Evolutionary conservation across 177 flowering plant genomes (phyloP).

Genomic region (Vitis hybrid): DNA sequence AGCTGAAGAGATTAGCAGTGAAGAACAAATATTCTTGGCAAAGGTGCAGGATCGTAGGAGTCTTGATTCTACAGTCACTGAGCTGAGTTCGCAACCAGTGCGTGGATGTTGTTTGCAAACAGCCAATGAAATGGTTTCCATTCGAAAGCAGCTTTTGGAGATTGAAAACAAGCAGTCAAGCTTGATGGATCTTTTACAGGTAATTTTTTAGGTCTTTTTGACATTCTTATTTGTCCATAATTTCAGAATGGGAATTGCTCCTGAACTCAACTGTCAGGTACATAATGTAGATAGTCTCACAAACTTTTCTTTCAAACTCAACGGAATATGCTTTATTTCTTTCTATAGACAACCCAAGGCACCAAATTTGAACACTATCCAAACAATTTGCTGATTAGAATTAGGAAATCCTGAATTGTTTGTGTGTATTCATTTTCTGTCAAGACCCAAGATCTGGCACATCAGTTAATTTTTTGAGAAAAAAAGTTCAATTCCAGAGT

Average conservation of each 20-base stretch:
- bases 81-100: constrained; percentile 36
- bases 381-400: not conserved
- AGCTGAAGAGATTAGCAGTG: constrained; percentile 37
- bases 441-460: too few species aligned
- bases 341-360: not conserved
- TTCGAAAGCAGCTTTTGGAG: constrained; percentile 70
- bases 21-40: constrained; percentile 27
- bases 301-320: not conserved
- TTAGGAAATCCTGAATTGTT: too few species aligned
- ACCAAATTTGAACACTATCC: not conserved
- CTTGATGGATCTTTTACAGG: constrained; percentile 77
- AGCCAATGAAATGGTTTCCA: constrained; percentile 53
- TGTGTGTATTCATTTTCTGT: too few species aligned
- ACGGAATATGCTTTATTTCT: not conserved
- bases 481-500: too few species aligned
- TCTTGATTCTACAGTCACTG: constrained; percentile 73
- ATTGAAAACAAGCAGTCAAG: constrained; percentile 78
- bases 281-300: not conserved
- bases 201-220: constrained; percentile 22
- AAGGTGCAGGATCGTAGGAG: constrained; percentile 57
- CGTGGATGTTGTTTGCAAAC: constrained; percentile 55
- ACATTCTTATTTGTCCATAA: not conserved
- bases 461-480: too few species aligned
- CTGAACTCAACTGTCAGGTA: not conserved
- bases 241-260: not conserved